Evolutionary conservation across 805 yeast genomes (phyloP).

Genomic region (Barnettozyma pratensis): DNA sequence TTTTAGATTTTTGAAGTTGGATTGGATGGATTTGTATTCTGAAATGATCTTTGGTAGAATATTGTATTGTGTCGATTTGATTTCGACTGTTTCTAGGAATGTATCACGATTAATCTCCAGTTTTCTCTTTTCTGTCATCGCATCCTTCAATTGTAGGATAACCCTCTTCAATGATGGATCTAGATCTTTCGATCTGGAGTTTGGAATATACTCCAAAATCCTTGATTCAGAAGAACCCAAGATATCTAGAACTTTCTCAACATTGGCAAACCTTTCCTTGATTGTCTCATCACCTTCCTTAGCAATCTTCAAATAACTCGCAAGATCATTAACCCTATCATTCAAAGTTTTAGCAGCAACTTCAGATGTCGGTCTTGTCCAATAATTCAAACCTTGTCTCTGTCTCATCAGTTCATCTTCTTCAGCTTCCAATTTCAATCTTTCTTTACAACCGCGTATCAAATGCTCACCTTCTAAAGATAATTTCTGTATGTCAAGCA

Average conservation of each 20-base stretch:
- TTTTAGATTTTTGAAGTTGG: constrained; percentile 12
- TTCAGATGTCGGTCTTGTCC: constrained; percentile 47
- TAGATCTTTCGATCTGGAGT: constrained; percentile 25
- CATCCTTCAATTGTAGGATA: constrained; percentile 30
- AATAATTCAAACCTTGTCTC: constrained; percentile 47
- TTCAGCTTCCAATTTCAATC: constrained; percentile 43
- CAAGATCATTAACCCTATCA: constrained; percentile 39
- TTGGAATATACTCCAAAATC: constrained; percentile 27
- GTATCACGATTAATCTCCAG: constrained; percentile 34
- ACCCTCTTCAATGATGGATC: constrained; percentile 33
- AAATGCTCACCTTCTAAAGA: constrained; percentile 36
- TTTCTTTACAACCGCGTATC: constrained; percentile 40
- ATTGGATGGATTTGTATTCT: constrained; percentile 33
- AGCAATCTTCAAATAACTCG: constrained; percentile 51
- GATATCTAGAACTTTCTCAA: constrained; percentile 41
- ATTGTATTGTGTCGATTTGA: constrained; percentile 41
- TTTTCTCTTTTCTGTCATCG: constrained; percentile 27
- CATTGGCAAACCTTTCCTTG: constrained; percentile 37
- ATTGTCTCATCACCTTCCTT: constrained; percentile 55
- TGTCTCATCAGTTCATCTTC: constrained; percentile 50
- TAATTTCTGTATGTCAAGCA: constrained; percentile 41
- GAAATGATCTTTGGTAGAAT: constrained; percentile 50
- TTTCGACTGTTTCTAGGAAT: constrained; percentile 37
- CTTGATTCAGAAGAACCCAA: constrained; percentile 33
- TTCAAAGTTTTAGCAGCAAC: constrained; percentile 37